A percentile compares a stretch with the other conserved stretches of the same genome.
Conservation (phyloP, 2,329 filamentous ascomycete genomes). For the Rhynchosporium secalis region DNA sequence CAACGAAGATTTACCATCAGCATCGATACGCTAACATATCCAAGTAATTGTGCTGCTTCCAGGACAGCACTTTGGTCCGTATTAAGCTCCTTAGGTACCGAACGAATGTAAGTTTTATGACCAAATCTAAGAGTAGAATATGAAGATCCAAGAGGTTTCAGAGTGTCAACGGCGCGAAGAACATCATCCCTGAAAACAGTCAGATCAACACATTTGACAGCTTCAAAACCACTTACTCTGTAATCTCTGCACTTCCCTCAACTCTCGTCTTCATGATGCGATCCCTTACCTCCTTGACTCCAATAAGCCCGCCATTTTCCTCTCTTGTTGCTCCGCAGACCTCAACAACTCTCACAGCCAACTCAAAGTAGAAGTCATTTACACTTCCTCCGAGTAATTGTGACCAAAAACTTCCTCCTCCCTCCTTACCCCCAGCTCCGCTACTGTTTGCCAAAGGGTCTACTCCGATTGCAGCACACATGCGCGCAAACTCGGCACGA, state of each 20-base stretch:
- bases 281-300: constrained; percentile 76
- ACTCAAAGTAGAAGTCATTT: constrained; percentile 98
- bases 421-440: constrained; percentile 49
- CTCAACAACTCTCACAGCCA: constrained; percentile 93
- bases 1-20: constrained; percentile 82
- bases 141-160: constrained; percentile 83
- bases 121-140: constrained; percentile 86
- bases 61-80: constrained; percentile 90
- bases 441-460: constrained; percentile 81
- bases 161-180: constrained; percentile 80
- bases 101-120: constrained; percentile 82
- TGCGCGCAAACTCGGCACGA: constrained; percentile 94
- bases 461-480: constrained; percentile 96
- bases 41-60: constrained; percentile 85
- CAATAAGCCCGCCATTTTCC: constrained; percentile 92
- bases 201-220: constrained; percentile 17
- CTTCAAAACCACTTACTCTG: constrained; percentile 58
- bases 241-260: constrained; percentile 74
- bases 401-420: constrained; percentile 76
- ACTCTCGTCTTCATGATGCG: constrained; percentile 70
- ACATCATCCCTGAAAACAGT: constrained; percentile 72
- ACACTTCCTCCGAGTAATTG: constrained; percentile 89
- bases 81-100: constrained; percentile 92
- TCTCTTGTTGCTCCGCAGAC: constrained; percentile 81
- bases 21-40: constrained; percentile 89